phyloP scores from a whole-genome alignment of 2,329 filamentous ascomycete species.

The Xylaria sp. region DNA sequence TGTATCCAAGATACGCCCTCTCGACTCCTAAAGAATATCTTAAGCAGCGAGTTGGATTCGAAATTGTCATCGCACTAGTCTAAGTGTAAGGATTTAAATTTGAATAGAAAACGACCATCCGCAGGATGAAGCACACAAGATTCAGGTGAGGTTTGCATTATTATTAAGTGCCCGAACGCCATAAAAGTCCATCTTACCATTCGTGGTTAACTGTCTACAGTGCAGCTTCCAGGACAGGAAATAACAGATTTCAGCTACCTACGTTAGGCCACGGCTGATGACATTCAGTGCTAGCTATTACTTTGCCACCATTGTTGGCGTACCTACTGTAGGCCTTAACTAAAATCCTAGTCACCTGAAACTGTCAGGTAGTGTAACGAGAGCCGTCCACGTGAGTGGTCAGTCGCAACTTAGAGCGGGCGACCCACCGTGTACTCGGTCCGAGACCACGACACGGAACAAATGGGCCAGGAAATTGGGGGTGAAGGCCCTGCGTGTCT shows the following conservation, averaged over 20 bases:
- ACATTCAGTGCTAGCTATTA: neutral
- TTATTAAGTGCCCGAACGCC: neutral
- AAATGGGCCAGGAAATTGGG: neutral
- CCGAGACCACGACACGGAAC: conserved; percentile 20
- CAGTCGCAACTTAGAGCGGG: neutral
- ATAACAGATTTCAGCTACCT: neutral
- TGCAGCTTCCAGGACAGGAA: neutral
- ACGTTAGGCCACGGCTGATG: neutral
- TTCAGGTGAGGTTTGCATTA: neutral
- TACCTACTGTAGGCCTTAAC: neutral
- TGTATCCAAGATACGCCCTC: too few relatives aligned
- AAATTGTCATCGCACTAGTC: too few relatives aligned
- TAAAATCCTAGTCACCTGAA: conserved; percentile 13
- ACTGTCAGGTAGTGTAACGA: conserved; percentile 13
- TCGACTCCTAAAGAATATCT: too few relatives aligned
- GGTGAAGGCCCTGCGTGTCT: neutral
- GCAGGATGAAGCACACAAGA: too few relatives aligned
- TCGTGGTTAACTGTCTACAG: neutral
- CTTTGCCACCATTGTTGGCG: neutral
- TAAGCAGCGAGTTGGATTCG: too few relatives aligned
- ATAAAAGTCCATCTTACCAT: neutral
- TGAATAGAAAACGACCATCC: too few relatives aligned
- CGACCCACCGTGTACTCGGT: neutral
- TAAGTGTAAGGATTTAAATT: too few relatives aligned
- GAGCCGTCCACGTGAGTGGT: conserved; percentile 2